phyloP scores from a whole-genome alignment of 768 basidiomycete genomes.

The Mrakia frigida region DNA sequence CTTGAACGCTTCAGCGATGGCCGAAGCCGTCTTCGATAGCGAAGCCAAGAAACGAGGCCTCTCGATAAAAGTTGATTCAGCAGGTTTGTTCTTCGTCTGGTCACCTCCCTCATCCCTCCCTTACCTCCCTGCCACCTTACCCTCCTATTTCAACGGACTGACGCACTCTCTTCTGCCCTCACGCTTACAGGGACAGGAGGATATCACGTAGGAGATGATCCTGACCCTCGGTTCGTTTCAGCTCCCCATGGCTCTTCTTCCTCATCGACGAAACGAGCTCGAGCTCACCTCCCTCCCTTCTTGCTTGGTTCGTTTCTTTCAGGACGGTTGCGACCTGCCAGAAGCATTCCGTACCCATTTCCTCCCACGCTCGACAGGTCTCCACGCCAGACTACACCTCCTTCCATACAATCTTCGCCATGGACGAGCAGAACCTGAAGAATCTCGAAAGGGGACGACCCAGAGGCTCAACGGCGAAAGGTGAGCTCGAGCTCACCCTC shows the following conservation, averaged over 20 bases:
- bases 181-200: conserved; percentile 14
- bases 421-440: conserved; percentile 25
- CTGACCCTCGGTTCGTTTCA: conserved; percentile 12
- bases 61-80: conserved; percentile 23
- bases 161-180: not conserved
- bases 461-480: conserved; percentile 5
- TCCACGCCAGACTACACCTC: not conserved
- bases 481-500: not conserved
- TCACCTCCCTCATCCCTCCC: not conserved
- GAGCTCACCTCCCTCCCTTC: not conserved
- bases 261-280: not conserved
- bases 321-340: conserved; percentile 20
- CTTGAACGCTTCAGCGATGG: not conserved
- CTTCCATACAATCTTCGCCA: conserved; percentile 29
- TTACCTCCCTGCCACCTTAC: too few relatives aligned
- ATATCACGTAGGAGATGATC: conserved; percentile 22
- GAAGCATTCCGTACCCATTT: conserved; percentile 10
- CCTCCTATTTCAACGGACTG: too few relatives aligned
- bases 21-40: conserved; percentile 25
- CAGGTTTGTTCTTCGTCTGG: conserved; percentile 5
- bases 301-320: too few relatives aligned
- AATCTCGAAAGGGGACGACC: conserved; percentile 7
- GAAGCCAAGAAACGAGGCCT: conserved; percentile 26
- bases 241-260: not conserved
- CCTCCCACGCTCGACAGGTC: conserved; percentile 21